Conservation (phyloP, 2,329 filamentous ascomycete species). For the Colletotrichum phormii region DNA sequence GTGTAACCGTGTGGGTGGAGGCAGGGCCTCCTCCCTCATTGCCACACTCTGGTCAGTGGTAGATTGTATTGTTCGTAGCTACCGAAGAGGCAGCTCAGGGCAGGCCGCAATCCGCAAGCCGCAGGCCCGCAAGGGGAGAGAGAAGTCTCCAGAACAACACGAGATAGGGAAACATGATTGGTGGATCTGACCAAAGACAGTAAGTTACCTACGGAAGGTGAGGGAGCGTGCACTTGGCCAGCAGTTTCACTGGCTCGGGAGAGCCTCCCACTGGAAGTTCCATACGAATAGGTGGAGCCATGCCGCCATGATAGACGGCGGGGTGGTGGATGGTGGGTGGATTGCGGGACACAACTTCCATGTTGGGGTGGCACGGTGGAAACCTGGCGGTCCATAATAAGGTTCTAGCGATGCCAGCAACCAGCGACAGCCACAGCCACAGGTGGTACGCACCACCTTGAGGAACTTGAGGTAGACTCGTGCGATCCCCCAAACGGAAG, state of each 20-base stretch:
- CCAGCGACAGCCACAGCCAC: too few species aligned
- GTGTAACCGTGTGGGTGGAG: not conserved
- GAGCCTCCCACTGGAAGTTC: not conserved
- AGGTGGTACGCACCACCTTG: not conserved
- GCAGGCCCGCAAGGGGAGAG: not conserved
- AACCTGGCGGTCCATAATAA: too few species aligned
- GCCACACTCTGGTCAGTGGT: not conserved
- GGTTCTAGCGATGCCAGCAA: too few species aligned
- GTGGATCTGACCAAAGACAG: conserved; percentile 10
- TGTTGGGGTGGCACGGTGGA: too few species aligned
- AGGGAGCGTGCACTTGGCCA: conserved; percentile 6
- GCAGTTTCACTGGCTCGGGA: conserved; percentile 32
- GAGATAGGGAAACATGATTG: not conserved
- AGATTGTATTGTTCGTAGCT: not conserved
- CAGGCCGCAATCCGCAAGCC: not conserved
- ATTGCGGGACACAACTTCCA: too few species aligned
- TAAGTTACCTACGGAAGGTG: not conserved
- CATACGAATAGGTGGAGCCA: not conserved
- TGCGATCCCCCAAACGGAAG: not conserved
- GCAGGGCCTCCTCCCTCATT: not conserved
- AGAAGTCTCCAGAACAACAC: not conserved
- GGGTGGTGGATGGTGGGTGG: not conserved
- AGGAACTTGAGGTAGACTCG: not conserved
- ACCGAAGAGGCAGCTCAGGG: not conserved
- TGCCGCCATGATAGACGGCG: not conserved